Base-by-base conservation (phyloP, 2,329 filamentous ascomycete species). In the Metarhizium brunneum region DNA sequence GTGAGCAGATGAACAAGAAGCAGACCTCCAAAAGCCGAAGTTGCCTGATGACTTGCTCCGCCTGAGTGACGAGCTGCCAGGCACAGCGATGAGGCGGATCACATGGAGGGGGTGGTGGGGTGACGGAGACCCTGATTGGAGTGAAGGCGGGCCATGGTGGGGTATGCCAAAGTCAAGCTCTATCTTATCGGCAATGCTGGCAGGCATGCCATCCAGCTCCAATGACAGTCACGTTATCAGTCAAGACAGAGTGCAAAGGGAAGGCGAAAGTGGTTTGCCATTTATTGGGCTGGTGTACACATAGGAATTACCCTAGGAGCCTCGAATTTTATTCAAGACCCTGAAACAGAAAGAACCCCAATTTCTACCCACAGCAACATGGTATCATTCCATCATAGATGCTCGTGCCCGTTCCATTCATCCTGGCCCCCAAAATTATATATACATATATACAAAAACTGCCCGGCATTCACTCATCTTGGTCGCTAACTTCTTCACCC, bases 401-500 rank as follows among this genome's bases (percentile, higher is more conserved):
- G 25, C 40, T 42, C 14, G 16, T 42, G n/a, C n/a, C 25, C 25
- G 25, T 25, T 25, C 25, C 25, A 3, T 25, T 25, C 40, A n/a
- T 36, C 35, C 35, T 36, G 6, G 5, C 25, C 25, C 25, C 25
- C 25, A 25, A 25, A 25, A 4, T 25, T 25, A 25, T 25, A 43
- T 43, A 29, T 14, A 48, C 45, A 48, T 35, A 35, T 35, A 20
- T 2, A 11, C n/a, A 45, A 7, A 45, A 14, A 40, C 5, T 18
- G 42, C 6, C 3, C 25, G 52, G 56, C 42, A 49, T 32, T 47
- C 32, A 57, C 1, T 57, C 64, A 29, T 68, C 68, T 47, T 76
- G 73, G 6, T 76, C 74, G 47, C 73, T 75, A 7, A 77, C 72
- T 47, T 77, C 76, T 58, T 80, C 78, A 2, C 76, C 77, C 1